These are phyloP conservation scores for Nephromyces sp. DNA, from an alignment of 169 alveolate genomes.

Conservation along the genomic window DNA sequence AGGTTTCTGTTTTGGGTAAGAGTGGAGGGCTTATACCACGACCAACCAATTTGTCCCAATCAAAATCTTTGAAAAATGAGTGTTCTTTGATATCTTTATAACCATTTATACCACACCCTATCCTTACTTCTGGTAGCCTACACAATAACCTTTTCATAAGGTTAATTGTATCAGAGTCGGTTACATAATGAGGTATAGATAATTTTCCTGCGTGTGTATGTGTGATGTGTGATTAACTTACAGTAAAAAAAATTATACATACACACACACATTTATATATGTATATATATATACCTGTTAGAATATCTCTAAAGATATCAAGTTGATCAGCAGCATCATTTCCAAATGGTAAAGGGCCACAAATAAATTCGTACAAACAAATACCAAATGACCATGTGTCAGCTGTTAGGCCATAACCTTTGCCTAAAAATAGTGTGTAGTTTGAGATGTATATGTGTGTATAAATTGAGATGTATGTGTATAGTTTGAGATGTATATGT, in stretches of 20 bases:
- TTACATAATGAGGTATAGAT: slow-evolving; percentile 40
- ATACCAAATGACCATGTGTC: slow-evolving; percentile 98
- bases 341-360: slow-evolving; percentile 97
- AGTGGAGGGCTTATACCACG: slow-evolving; percentile 69
- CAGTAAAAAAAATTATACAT: neutral
- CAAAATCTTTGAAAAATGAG: slow-evolving; percentile 50
- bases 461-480: too few species aligned
- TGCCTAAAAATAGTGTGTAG: slow-evolving; percentile 69
- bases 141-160: slow-evolving; percentile 75
- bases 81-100: slow-evolving; percentile 55
- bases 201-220: slow-evolving; percentile 33
- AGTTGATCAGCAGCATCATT: slow-evolving; percentile 89
- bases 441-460: too few species aligned
- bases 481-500: too few species aligned
- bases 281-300: slow-evolving; percentile 61
- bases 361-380: slow-evolving; percentile 91
- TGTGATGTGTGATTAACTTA: neutral
- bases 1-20: slow-evolving; percentile 61
- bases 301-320: slow-evolving; percentile 81
- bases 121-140: slow-evolving; percentile 77
- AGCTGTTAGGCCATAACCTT: slow-evolving; percentile 89
- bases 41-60: slow-evolving; percentile 76
- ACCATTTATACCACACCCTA: slow-evolving; percentile 80
- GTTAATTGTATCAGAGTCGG: slow-evolving; percentile 69
- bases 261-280: slow-evolving; percentile 34